Base-by-base conservation (phyloP, 1,139 yeast species). In the Waltiozyma sp. region DNA sequence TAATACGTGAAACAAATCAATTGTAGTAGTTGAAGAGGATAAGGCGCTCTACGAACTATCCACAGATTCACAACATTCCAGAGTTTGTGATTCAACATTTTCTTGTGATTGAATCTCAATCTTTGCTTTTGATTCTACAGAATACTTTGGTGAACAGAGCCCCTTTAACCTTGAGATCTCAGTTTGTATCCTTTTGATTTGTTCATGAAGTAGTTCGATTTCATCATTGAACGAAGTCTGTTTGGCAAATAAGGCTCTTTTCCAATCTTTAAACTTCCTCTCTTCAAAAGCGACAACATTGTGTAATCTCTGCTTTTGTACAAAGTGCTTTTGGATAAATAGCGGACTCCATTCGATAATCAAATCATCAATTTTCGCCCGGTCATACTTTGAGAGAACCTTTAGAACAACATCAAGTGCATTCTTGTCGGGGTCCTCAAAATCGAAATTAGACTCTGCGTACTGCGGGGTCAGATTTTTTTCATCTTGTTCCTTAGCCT, bases 261-360 rank as follows among this genome's bases (percentile, higher is more conserved):
- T 77, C 89, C 91, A 83, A 38, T 73, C 75, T 53, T 73, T 74
- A 55, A 84, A 82, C 49, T 75, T 70, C 44, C 61, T 65, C 51
- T 82, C 87, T 57, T 83, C 85, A 28, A 60, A 53, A 24, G 61
- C 57, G 37, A 79, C 72, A 28, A 72, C 62, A 19, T 65, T 69
- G n/a, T 71, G 68, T 51, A 76, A 73, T 46, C 64, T 67, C 46
- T 62, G 65, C 51, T 72, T 72, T 48, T 73, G 60, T 41, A 65
- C 58, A 46, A 64, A 59, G 53, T 74, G 75, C 47, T 66, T 65
- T 40, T 69, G 71, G 26, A 70, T 56, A 48, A 65, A 73, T 16
- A 72, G 63, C 10, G 80, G 77, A 52, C 73, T 72, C 57, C 69
- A 61, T 41, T 70, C 72, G 40, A 65, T 54, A 23, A 64, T 57